phyloP scores from a whole-genome alignment of 2,329 filamentous ascomycete species.

The Aspergillus phoenicis region DNA sequence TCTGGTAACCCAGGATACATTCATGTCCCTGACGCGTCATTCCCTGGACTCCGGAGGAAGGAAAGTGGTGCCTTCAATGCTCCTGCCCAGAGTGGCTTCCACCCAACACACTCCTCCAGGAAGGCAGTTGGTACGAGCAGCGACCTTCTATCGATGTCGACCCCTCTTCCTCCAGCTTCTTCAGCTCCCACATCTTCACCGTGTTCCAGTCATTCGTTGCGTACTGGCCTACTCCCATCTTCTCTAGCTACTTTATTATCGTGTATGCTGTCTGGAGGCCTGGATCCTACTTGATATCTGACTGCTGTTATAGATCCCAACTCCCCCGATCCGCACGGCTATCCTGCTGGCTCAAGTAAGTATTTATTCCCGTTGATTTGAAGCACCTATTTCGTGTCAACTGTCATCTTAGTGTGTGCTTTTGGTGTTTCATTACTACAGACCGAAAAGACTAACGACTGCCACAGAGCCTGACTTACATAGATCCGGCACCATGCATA shows the following conservation, averaged over 20 bases:
- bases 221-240: not conserved
- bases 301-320: not conserved
- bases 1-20: too few species aligned
- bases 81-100: not conserved
- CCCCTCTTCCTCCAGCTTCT: not conserved
- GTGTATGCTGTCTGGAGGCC: not conserved
- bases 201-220: conserved; percentile 4
- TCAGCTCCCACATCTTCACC: not conserved
- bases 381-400: not conserved
- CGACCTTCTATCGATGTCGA: not conserved
- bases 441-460: not conserved
- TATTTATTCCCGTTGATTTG: not conserved
- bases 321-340: not conserved
- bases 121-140: conserved; percentile 1
- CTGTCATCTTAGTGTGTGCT: not conserved
- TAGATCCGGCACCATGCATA: conserved; percentile 1
- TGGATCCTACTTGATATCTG: not conserved
- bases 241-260: conserved; percentile 4
- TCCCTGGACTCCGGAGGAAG: not conserved
- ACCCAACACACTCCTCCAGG: not conserved
- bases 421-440: not conserved
- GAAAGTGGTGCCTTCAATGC: not conserved
- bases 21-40: not conserved
- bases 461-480: not conserved
- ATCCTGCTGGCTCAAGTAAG: not conserved